These are phyloP conservation scores for Apiotrichum brassicae DNA, from an alignment of 1,284 basidiomycete species.

Conservation along the genomic window DNA sequence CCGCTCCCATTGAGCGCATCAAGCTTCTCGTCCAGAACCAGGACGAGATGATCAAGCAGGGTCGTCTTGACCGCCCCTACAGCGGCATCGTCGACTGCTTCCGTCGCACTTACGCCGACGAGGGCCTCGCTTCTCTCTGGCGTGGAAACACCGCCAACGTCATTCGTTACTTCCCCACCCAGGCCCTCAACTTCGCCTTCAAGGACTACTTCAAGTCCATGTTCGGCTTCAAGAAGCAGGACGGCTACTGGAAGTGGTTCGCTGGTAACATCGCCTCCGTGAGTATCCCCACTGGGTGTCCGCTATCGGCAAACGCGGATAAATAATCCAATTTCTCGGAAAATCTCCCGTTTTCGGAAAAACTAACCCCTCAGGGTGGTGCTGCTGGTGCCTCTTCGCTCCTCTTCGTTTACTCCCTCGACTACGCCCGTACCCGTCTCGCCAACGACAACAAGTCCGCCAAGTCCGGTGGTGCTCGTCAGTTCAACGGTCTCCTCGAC, in stretches of 20 bases:
- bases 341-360: slow-evolving; percentile 3
- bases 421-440: slow-evolving; percentile 92
- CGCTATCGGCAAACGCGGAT: background rate
- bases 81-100: slow-evolving; percentile 90
- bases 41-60: slow-evolving; percentile 77
- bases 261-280: slow-evolving; percentile 79
- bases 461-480: slow-evolving; percentile 71
- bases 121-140: slow-evolving; percentile 86
- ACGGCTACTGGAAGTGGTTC: slow-evolving; percentile 87
- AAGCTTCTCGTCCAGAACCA: slow-evolving; percentile 97
- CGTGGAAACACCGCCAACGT: slow-evolving; percentile 96
- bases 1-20: slow-evolving; percentile 98
- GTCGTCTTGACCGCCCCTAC: slow-evolving; percentile 84
- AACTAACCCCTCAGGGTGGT: slow-evolving; percentile 59
- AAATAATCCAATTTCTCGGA: too few relatives aligned
- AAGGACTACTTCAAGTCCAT: slow-evolving; percentile 97
- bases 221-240: slow-evolving; percentile 83
- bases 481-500: slow-evolving; percentile 89
- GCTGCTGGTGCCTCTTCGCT: slow-evolving; percentile 92
- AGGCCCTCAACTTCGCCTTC: slow-evolving; percentile 93
- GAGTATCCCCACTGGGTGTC: too few relatives aligned
- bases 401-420: slow-evolving; percentile 92
- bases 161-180: slow-evolving; percentile 96
- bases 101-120: slow-evolving; percentile 76
- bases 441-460: slow-evolving; percentile 90